Base-by-base conservation (phyloP, 768 basidiomycete genomes). In the Pleurotus salmoneostramineus region DNA sequence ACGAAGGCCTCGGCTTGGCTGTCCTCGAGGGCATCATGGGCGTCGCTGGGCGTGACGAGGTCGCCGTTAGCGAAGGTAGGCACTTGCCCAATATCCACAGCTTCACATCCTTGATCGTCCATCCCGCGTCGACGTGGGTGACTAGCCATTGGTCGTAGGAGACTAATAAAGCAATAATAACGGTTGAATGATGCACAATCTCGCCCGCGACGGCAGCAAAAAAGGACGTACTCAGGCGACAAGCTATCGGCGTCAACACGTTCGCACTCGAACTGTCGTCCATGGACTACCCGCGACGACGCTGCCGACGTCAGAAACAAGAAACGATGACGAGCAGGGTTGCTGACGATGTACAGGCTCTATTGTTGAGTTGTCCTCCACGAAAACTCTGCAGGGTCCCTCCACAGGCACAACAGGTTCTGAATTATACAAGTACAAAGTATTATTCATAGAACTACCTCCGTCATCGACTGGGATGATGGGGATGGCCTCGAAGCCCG, bases 71-170 rank as follows among this genome's bases (percentile, higher is more conserved):
- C 60, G 71, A 50, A 67, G 76, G 64, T 35, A 81, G 71, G 62
- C 82, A 84, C 62, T 82, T 87, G 1, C 81, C 70, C 44, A 90
- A 77, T 27, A 89, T 70, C 75, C 80, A 83, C 34, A 78, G 75
- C 62, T 91, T 91, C 34, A 87, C 73, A 33, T 87, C 78, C 12
- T 76, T 77, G 42, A 89, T 75, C 63, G 83, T 83, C 81, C 82
- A 87, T 33, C 71, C 62, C 3, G 82, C 74, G 58, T 85, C 80
- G 65, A 88, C 66, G 65, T 87, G 85, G 10, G 88, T 88, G n/a
- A 84, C 72, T 47, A 90, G 72, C 88, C 89, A 91, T 71, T 89
- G 88, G 68, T 91, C 89, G 62, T 84, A 81, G 0, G 85, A 81
- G 21, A 91, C 88, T 86, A 55, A 21, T 27, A 31, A 14, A 40